These are phyloP conservation scores for Cercospora beticola DNA, from an alignment of 2,329 filamentous ascomycete genomes.

Conservation along the genomic window DNA sequence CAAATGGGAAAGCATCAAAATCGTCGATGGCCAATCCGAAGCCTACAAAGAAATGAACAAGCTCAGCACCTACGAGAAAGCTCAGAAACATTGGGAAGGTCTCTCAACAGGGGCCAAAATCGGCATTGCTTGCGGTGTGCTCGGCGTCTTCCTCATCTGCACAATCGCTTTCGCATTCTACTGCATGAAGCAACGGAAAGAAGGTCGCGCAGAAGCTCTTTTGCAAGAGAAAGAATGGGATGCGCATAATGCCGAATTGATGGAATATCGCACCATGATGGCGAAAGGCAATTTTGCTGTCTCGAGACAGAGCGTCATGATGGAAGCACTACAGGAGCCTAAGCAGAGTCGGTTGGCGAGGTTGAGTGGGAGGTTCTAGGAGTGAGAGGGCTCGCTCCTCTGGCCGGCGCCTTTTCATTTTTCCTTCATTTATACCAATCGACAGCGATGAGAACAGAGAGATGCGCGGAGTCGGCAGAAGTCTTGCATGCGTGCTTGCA, in stretches of 20 bases:
- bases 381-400: background rate
- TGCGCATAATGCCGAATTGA: conserved; percentile 40
- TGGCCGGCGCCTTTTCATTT: background rate
- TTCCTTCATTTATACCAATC: background rate
- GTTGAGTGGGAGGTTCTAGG: conserved; percentile 16
- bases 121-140: conserved; percentile 48
- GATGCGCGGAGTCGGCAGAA: background rate
- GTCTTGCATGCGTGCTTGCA: background rate
- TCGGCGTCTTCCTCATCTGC: conserved; percentile 42
- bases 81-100: conserved; percentile 44
- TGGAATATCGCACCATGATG: conserved; percentile 35
- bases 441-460: background rate
- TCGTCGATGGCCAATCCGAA: conserved; percentile 34
- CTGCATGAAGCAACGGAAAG: conserved; percentile 52
- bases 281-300: conserved; percentile 32
- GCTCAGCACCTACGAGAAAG: conserved; percentile 45
- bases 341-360: conserved; percentile 14
- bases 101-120: conserved; percentile 51
- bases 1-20: conserved; percentile 48
- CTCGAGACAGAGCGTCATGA: conserved; percentile 21
- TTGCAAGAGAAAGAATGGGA: conserved; percentile 50
- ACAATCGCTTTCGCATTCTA: conserved; percentile 43
- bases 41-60: conserved; percentile 39
- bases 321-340: conserved; percentile 18
- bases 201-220: conserved; percentile 51